These are phyloP conservation scores for Postia placenta DNA, from an alignment of 768 basidiomycete species.

Conservation along the genomic window DNA sequence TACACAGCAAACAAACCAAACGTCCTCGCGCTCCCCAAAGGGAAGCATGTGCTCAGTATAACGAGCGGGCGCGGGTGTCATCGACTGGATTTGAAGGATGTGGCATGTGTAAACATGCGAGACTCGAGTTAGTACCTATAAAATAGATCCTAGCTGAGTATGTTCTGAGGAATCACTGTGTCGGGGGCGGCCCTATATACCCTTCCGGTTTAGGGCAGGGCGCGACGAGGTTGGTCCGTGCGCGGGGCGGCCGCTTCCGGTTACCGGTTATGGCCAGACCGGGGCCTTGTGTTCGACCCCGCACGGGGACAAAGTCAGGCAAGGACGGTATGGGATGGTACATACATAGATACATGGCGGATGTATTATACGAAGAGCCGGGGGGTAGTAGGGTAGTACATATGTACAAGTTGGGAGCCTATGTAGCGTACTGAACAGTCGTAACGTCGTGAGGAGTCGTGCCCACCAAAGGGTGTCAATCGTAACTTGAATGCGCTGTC, in stretches of 20 bases:
- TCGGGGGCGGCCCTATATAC: conserved; percentile 13
- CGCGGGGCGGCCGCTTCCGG: too few species aligned
- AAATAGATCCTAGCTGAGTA: conserved; percentile 33
- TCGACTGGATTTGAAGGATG: conserved; percentile 35
- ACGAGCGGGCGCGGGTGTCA: conserved; percentile 32
- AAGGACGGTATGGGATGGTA: too few species aligned
- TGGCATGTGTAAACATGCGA: conserved; percentile 40
- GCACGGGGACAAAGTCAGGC: too few species aligned
- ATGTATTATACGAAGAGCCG: too few species aligned
- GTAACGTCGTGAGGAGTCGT: not conserved
- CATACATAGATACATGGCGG: too few species aligned
- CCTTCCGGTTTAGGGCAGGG: conserved; percentile 5
- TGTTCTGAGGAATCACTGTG: conserved; percentile 31
- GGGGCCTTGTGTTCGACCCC: too few species aligned
- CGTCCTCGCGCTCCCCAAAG: conserved; percentile 30
- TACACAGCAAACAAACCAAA: conserved; percentile 23
- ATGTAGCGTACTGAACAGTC: not conserved
- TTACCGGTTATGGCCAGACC: too few species aligned
- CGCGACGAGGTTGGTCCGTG: not conserved
- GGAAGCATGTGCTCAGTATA: conserved; percentile 34
- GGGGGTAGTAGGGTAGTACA: not conserved
- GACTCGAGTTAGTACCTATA: conserved; percentile 37
- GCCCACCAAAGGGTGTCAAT: not conserved
- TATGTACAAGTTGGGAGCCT: not conserved
- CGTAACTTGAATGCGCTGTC: too few species aligned